Base-by-base conservation (phyloP, 2,329 filamentous ascomycete genomes). In the Sarocladium oryzae region DNA sequence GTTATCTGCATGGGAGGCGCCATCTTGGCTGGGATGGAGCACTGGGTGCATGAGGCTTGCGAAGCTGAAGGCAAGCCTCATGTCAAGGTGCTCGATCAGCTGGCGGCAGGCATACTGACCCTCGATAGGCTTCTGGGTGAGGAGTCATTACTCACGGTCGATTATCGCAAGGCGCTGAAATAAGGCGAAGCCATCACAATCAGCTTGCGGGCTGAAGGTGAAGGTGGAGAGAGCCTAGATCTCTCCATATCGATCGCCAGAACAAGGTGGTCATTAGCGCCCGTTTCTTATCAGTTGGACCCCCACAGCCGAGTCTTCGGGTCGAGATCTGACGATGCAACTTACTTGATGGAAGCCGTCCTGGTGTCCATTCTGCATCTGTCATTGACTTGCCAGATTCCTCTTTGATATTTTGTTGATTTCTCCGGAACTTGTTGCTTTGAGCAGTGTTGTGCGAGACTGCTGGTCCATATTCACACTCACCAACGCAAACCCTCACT, bases 1-100 rank as follows among this genome's bases (percentile, higher is more conserved):
- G 49, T 52, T 10, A 16, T 55, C 13, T 51, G 51, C 49, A 55
- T 55, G 53, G 53, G 53, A 21, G 53, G 53, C 41, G 53, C 53
- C 15, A 38, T 55, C 16, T 49, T 55, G 15, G 49, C 51, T 2
- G 53, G 53, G 16, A 53, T 55, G 53, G 53, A 55, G 18, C 6
- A 21, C 21, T 55, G 53, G 53, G 53, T 55, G 6, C 53, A 53
- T 30, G 51, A 55, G 24, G 52, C 51, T 7, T 51, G 51, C 43
- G 36, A 55, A 50, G 36, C 20, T 3, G 46, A 52, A 20, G 40
- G 37, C 15, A 32, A 49, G 10, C 28, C 36, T 13, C 28, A 37
- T 11, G 49, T 55, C 48, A 51, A 45, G 35, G 51, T 55, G 15
- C 30, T 55, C 23, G 53, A 55, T 36, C 53, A 55, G 36, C 20